Percentiles rank a stretch among this genome's conserved stretches.
phyloP scores from a whole-genome alignment of 345 rosid species.

The Dipteronia dyeriana region DNA sequence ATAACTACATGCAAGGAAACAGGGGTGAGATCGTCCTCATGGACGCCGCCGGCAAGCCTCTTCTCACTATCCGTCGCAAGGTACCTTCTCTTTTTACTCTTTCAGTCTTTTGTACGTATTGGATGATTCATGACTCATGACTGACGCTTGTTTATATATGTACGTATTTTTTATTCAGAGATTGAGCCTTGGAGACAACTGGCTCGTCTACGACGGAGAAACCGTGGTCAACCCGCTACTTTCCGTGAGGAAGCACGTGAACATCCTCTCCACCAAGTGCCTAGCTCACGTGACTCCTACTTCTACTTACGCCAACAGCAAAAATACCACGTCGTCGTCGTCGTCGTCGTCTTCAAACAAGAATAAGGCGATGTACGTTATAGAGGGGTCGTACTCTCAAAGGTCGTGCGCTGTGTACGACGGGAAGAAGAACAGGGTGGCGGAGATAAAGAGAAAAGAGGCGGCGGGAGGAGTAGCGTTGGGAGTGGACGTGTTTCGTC shows the following conservation, averaged over 20 bases:
- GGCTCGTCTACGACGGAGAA: slow-evolving; percentile 90
- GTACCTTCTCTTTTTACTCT: slow-evolving; percentile 26
- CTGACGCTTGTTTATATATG: no score
- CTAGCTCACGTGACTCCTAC: slow-evolving; percentile 52
- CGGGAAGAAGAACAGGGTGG: slow-evolving; percentile 47
- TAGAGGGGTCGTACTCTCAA: slow-evolving; percentile 77
- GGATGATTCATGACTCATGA: no score
- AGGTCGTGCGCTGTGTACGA: slow-evolving; percentile 72
- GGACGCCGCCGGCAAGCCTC: slow-evolving; percentile 86
- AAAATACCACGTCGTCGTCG: neutral
- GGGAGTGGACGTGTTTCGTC: slow-evolving; percentile 75
- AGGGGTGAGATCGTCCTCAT: slow-evolving; percentile 77
- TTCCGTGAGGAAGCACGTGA: slow-evolving; percentile 54
- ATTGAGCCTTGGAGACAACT: slow-evolving; percentile 68
- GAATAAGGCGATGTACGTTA: slow-evolving; percentile 46
- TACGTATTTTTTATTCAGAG: slow-evolving; percentile 37
- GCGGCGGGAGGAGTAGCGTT: slow-evolving; percentile 59
- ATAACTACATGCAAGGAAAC: slow-evolving; percentile 64
- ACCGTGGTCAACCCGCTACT: slow-evolving; percentile 50
- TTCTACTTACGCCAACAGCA: neutral
- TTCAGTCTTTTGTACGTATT: neutral
- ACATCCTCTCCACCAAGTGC: slow-evolving; percentile 47
- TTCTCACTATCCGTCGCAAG: slow-evolving; percentile 95
- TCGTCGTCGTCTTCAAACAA: slow-evolving; percentile 5
- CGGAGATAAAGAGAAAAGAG: slow-evolving; percentile 73